phyloP scores from a whole-genome alignment of 331 rosid genomes.

The Rhamnella rubrinervis region DNA sequence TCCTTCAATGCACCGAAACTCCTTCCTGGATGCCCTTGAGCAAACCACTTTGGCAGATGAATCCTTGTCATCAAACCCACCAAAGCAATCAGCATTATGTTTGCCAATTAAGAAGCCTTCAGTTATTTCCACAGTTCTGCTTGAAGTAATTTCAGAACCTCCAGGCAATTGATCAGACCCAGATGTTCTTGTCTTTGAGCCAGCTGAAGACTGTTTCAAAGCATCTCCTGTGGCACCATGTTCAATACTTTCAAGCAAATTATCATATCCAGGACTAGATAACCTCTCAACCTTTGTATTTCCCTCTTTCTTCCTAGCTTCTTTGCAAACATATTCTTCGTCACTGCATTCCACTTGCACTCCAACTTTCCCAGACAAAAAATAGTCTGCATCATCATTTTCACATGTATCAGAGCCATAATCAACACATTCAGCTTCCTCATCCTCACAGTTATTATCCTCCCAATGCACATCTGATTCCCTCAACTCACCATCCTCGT shows the following conservation, averaged over 20 bases:
- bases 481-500: slow-evolving; percentile 46
- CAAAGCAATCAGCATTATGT: slow-evolving; percentile 10
- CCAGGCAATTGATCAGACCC: slow-evolving; percentile 22
- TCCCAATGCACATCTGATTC: slow-evolving; percentile 32
- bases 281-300: slow-evolving; percentile 17
- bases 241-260: slow-evolving; percentile 14
- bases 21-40: slow-evolving; percentile 11
- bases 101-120: slow-evolving; percentile 29
- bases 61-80: slow-evolving; percentile 25
- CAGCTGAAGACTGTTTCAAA: slow-evolving; percentile 24
- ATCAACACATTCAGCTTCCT: slow-evolving; percentile 36
- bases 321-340: slow-evolving; percentile 10
- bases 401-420: slow-evolving; percentile 36
- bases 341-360: slow-evolving; percentile 19
- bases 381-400: slow-evolving; percentile 22
- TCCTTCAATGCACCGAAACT: not conserved
- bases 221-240: slow-evolving; percentile 14
- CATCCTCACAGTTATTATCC: slow-evolving; percentile 19
- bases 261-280: slow-evolving; percentile 21
- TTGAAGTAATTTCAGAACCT: slow-evolving; percentile 28
- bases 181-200: slow-evolving; percentile 22
- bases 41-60: slow-evolving; percentile 19
- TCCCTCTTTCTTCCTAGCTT: slow-evolving; percentile 17
- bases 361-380: slow-evolving; percentile 17
- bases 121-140: slow-evolving; percentile 16